Evolutionary conservation across 805 yeast species (phyloP).

Genomic region (Maudiozyma barnettii): DNA sequence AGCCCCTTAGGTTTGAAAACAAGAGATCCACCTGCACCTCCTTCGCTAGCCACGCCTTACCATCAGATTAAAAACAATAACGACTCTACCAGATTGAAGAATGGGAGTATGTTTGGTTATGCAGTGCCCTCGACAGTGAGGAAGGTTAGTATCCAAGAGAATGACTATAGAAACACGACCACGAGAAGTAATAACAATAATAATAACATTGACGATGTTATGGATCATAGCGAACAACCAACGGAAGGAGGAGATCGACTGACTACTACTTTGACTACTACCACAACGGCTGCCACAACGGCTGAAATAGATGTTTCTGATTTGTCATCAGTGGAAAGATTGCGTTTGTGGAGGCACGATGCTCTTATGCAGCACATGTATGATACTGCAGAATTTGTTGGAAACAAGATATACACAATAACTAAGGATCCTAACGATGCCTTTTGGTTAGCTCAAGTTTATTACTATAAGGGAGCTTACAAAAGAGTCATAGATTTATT

Average conservation of each 20-base stretch:
- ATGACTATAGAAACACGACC: constrained; percentile 13
- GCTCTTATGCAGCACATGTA: constrained; percentile 89
- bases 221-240: not conserved
- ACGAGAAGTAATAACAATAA: constrained; percentile 3
- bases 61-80: constrained; percentile 26
- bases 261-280: constrained; percentile 10
- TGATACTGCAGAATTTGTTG: constrained; percentile 80
- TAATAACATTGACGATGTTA: not conserved
- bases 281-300: constrained; percentile 13
- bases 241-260: not conserved
- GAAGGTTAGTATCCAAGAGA: constrained; percentile 18
- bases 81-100: constrained; percentile 13
- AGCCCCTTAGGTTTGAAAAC: constrained; percentile 22
- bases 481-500: constrained; percentile 69
- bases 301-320: constrained; percentile 21
- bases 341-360: constrained; percentile 88
- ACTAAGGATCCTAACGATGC: constrained; percentile 89
- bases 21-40: constrained; percentile 7
- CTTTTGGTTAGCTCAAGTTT: constrained; percentile 91
- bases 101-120: constrained; percentile 19
- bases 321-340: constrained; percentile 67
- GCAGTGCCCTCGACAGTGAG: constrained; percentile 26
- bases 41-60: constrained; percentile 35
- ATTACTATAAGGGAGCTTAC: constrained; percentile 65
- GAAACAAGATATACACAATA: constrained; percentile 77